Base-by-base conservation (phyloP, 2,329 filamentous ascomycete species). In the Bipolaris gigantea region DNA sequence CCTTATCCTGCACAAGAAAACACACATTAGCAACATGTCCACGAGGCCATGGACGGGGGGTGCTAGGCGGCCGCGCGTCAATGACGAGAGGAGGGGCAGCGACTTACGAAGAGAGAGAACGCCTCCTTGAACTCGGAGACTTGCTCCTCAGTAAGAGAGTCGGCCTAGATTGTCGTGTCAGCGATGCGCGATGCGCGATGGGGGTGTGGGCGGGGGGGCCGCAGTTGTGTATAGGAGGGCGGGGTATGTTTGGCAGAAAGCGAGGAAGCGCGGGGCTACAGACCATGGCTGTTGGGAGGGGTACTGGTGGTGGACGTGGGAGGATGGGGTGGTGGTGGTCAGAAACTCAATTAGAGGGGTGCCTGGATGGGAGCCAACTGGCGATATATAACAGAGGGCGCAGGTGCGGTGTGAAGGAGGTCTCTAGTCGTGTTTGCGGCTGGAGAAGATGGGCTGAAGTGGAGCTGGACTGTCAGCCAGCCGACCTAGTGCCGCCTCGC, bases 111-210 rank as follows among this genome's bases (percentile, higher is more conserved):
- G 66, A 99, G 90, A 77, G 94, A 99, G 83, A 99, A 99, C 51
- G 94, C 94, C 83, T 99, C 94, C 89, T 97, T 99, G 85, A 97
- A 99, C 83, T 99, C 94, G 77, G 94, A 97, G 77, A 99, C 94
- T 86, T 99, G 94, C 83, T 99, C 94, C 85, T 99, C 94, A 71
- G 94, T 97, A 75, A 99, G 89, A 79, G 93, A 93, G 78, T 99
- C 94, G 78, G 93, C 93, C 93, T 97, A 77, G 54, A 45, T 32
- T 23, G 50, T 43, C 9, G 8, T 36, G 70, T 75, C 55, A 74
- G 73, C 48, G 56, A 32, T 43, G 48, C 53, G 57, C 53, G 27
- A 32, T 7, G 41, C 53, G 57, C 53, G 27, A 32, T 7, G 41
- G 43, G 27, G 19, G 41, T 46, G 44, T 48, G 38, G 53, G 35